Evolutionary conservation across 2,329 filamentous ascomycete species (phyloP), one percentile per base, ranked within the genome.

Genomic region (Ceratocystiopsis brevicomis): DNA sequence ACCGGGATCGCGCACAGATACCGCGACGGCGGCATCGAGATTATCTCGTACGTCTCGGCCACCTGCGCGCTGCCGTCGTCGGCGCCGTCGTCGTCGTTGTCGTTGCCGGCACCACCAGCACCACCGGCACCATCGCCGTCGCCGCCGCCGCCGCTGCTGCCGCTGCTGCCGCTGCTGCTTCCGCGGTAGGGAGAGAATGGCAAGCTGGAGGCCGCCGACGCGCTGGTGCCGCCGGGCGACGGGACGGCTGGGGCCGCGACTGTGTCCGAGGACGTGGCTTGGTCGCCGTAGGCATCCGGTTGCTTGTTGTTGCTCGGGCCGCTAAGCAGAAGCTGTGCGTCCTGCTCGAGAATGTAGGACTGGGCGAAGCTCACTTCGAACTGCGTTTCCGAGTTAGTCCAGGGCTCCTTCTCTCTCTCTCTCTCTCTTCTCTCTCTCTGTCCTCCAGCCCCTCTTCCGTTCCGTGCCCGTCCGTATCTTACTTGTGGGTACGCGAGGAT

Each of bases 1-100:
- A 76, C 63, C 1, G 87, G 87, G 39, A 94, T 81, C 39, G 79
- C 75, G 62, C 87, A 95, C n/a, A 94, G 71, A 54, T 87, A 93
- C 38, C 72, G 73, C 48, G 76, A 71, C 1, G 73, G 73, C 14
- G 78, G 65, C 44, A 87, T 65, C 44, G 76, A 73, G 65, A 95
- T 77, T 42, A 81, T 64, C 60, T 94, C 82, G 59, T 88, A 88
- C 5, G 61, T 66, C 49, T 65, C 62, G 12, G 57, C 53, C 10
- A 55, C 55, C 44, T 54, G 62, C 36, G 52, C 57, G 49, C 53
- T 54, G 40, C 50, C 56, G 36, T 63, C 57, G 39, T 57, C 53
- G 35, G 42, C 48, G 41, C 53, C 53, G 34, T 49, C 51, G 33
- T 53, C 52, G 42, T 59, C 50, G 50, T 46, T 52, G 19, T 50